These are phyloP conservation scores for Didymella segeticola DNA, from an alignment of 2,329 filamentous ascomycete species.

Conservation along the genomic window DNA sequence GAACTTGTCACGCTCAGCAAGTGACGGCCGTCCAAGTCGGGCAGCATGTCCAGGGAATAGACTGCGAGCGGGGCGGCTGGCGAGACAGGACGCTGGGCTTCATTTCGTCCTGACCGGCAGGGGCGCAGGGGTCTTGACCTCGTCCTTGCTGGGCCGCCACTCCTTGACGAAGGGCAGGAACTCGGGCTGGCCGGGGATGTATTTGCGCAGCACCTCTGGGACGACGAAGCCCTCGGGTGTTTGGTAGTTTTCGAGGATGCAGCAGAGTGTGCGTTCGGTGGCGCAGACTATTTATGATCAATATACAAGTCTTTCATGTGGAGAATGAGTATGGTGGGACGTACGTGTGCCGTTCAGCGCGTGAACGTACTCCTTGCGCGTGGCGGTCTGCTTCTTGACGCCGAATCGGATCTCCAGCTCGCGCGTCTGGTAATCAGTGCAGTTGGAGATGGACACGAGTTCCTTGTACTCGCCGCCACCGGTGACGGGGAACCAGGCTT, in stretches of 20 bases:
- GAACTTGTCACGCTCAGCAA: background rate
- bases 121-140: constrained; percentile 21
- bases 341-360: constrained; percentile 76
- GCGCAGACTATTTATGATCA: constrained; percentile 67
- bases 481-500: constrained; percentile 72
- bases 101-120: constrained; percentile 31
- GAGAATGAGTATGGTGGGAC: constrained; percentile 8
- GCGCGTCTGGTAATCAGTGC: constrained; percentile 95
- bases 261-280: constrained; percentile 91
- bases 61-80: background rate
- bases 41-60: background rate
- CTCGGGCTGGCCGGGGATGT: constrained; percentile 86
- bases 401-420: constrained; percentile 93
- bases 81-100: background rate
- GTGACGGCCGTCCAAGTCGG: too few relatives aligned
- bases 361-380: constrained; percentile 93
- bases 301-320: background rate
- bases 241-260: constrained; percentile 96
- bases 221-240: constrained; percentile 70
- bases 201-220: constrained; percentile 56
- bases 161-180: constrained; percentile 91
- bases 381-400: constrained; percentile 74
- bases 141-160: constrained; percentile 43
- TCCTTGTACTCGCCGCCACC: constrained; percentile 93
- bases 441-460: constrained; percentile 96